Evolutionary conservation across 176 grass and related monocot genomes (phyloP).

Genomic region (Stipa capillata): DNA sequence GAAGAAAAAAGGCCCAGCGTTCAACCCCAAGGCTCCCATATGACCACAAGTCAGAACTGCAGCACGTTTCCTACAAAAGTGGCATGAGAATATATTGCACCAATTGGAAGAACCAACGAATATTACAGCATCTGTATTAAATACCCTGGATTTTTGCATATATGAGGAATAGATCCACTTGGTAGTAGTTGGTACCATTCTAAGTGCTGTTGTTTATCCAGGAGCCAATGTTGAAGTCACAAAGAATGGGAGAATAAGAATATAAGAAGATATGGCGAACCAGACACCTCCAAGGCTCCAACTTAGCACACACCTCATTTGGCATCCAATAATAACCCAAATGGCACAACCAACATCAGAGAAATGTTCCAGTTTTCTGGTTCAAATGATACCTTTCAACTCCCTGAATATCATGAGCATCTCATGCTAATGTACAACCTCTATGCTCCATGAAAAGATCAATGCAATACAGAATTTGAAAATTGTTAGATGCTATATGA

Average conservation of each 20-base stretch:
- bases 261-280: not conserved
- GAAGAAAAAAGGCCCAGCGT: not conserved
- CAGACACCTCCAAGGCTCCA: not conserved
- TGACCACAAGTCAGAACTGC: not conserved
- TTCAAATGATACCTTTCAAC: not conserved
- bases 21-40: not conserved
- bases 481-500: not conserved
- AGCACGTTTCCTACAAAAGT: constrained; percentile 11
- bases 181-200: not conserved
- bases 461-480: not conserved
- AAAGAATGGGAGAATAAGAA: not conserved
- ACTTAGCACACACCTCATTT: not conserved
- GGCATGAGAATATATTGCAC: constrained; percentile 10
- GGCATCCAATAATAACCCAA: not conserved
- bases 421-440: not conserved
- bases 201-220: not conserved
- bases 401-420: not conserved
- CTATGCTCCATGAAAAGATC: not conserved
- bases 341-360: not conserved
- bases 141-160: not conserved
- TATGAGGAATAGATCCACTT: constrained; percentile 11
- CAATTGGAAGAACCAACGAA: constrained; percentile 19
- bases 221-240: constrained; percentile 15
- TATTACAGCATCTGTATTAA: constrained; percentile 19
- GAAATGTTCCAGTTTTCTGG: not conserved